Conservation (phyloP, 2,329 filamentous ascomycete species). For the Talaromyces sp. region DNA sequence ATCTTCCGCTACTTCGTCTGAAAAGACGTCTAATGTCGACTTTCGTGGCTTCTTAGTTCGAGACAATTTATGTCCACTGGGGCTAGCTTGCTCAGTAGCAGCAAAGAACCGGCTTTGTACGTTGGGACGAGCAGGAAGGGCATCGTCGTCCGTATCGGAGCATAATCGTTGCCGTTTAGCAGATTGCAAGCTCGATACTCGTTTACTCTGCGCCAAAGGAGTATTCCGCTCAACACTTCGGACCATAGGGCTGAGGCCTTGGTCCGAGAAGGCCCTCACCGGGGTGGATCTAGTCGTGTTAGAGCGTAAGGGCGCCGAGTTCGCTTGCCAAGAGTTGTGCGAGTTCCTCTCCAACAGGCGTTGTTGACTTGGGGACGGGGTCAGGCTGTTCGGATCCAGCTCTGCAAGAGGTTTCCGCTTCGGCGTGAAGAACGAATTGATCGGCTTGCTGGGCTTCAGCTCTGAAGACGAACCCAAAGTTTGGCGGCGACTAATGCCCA, state of each 20-base stretch:
- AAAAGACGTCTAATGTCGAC: constrained; percentile 53
- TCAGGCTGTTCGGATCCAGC: constrained; percentile 68
- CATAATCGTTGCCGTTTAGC: constrained; percentile 56
- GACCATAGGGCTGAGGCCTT: constrained; percentile 45
- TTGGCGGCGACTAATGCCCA: constrained; percentile 42
- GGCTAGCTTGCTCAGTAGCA: constrained; percentile 39
- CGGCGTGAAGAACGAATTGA: constrained; percentile 67
- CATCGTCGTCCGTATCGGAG: constrained; percentile 47
- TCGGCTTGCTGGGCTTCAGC: constrained; percentile 63
- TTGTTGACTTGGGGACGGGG: constrained; percentile 67
- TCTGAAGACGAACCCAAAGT: constrained; percentile 51
- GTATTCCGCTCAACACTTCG: constrained; percentile 44
- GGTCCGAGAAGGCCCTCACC: constrained; percentile 37
- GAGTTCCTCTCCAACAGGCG: constrained; percentile 58
- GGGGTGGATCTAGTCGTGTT: constrained; percentile 38
- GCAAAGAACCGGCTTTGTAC: constrained; percentile 55
- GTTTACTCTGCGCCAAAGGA: constrained; percentile 43
- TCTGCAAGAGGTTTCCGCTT: constrained; percentile 67
- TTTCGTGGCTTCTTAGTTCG: constrained; percentile 47
- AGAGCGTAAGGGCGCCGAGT: constrained; percentile 48
- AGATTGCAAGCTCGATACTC: constrained; percentile 48
- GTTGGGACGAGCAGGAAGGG: constrained; percentile 33
- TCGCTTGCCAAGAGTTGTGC: constrained; percentile 58
- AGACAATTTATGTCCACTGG: constrained; percentile 39
- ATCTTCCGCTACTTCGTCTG: constrained; percentile 56